Base-by-base conservation (phyloP, 257 asterid genomes). In the Ilex aquifolium region DNA sequence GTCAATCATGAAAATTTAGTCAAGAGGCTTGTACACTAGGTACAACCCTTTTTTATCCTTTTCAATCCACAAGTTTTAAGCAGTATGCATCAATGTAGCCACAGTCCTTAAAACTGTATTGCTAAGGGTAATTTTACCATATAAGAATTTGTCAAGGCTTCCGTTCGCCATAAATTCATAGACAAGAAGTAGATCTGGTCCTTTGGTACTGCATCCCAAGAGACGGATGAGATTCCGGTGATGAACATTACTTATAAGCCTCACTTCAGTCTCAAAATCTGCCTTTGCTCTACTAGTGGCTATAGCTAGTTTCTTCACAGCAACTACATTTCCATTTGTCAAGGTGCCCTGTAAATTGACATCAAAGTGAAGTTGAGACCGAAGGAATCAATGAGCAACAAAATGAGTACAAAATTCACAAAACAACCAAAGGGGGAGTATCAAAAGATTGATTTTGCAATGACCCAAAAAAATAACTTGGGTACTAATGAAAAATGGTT, bases 201-300 rank as follows among this genome's bases (percentile, higher is more conserved):
- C 89, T 80, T 80, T 85, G 57, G 42, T 74, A 44, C 91, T 85
- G 74, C 85, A 90, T 32, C 97, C 96, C 44, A 90, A 60, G 3
- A 90, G 74, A 14, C 97, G 97, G 46, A 87, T 69, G 44, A 88
- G 95, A 61, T 90, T 90, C 53, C 96, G 95, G 44, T 88, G 97
- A 79, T 90, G 97, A 56, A 88, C 95, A 64, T 90, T 90, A 44
- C 95, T 85, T 63, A 90, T 80, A 27, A 90, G 95, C 73, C 84
- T 80, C 11, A 83, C 96, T 77, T 90, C 97, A 36, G 72, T 80
- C 63, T 88, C 97, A 29, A 91, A 91, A 56, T 85, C 94, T 36
- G 80, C 72, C 65, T 80, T 78, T 68, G 84, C 95, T 70, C 85
- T 84, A 73, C 75, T 73, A 31, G 79, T 57, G 67, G 59, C 66